Evolutionary conservation across 768 basidiomycete genomes (phyloP).

Genomic region (Boletus sp.): DNA sequence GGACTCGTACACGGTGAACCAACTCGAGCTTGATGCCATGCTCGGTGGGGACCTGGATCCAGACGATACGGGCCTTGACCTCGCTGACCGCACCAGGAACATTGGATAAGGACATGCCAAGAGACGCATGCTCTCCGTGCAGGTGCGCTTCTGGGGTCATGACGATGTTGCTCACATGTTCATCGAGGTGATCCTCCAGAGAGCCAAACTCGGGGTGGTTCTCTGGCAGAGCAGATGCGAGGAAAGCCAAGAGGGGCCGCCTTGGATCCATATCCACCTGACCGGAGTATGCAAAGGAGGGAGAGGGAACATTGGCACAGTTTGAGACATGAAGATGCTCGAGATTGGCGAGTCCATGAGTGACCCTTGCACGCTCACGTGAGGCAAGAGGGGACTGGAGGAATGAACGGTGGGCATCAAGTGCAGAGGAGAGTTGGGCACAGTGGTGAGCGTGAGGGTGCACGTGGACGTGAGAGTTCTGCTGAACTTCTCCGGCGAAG

Average conservation of each 20-base stretch:
- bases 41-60: conserved; percentile 74
- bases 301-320: conserved; percentile 45
- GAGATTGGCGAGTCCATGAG: conserved; percentile 28
- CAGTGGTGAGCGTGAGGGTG: conserved; percentile 57
- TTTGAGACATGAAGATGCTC: conserved; percentile 52
- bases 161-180: conserved; percentile 49
- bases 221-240: conserved; percentile 67
- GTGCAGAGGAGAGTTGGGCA: conserved; percentile 37
- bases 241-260: conserved; percentile 71
- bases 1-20: no score
- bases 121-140: conserved; percentile 42
- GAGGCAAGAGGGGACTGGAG: conserved; percentile 22
- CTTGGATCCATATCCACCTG: conserved; percentile 37
- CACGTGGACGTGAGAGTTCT: conserved; percentile 30
- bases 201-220: conserved; percentile 36
- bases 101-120: conserved; percentile 29
- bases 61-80: conserved; percentile 76
- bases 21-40: conserved; percentile 63
- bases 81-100: conserved; percentile 78
- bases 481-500: conserved; percentile 54
- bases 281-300: conserved; percentile 20
- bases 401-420: conserved; percentile 25
- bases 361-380: conserved; percentile 9
- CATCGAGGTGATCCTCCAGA: conserved; percentile 47
- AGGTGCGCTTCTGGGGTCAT: conserved; percentile 41